Evolutionary conservation across 257 asterid species (phyloP).

Genomic region (Plectranthus barbatus): DNA sequence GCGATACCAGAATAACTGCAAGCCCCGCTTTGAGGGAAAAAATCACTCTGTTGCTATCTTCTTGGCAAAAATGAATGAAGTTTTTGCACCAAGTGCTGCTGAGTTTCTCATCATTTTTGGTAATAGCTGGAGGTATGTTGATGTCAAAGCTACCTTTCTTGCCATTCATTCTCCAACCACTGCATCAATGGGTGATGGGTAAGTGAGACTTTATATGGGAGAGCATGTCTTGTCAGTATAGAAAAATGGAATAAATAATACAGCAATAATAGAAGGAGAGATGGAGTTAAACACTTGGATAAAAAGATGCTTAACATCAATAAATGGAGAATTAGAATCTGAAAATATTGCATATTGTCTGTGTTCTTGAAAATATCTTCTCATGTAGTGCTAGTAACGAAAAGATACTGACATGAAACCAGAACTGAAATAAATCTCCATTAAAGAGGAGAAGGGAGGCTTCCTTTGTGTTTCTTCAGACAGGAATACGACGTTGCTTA

Average conservation of each 20-base stretch:
- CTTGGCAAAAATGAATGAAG: conserved; percentile 36
- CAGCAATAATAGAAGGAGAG: conserved; percentile 41
- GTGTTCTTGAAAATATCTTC: conserved; percentile 7
- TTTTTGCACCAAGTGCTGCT: conserved; percentile 15
- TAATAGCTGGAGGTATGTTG: conserved; percentile 29
- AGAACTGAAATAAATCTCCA: too few species aligned
- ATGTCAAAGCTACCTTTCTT: conserved; percentile 41
- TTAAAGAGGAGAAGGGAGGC: background rate
- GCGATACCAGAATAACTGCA: conserved; percentile 58
- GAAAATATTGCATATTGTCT: conserved; percentile 18
- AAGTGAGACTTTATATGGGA: conserved; percentile 16
- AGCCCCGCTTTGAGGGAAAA: conserved; percentile 65
- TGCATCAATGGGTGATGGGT: background rate
- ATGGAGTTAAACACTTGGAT: conserved; percentile 26
- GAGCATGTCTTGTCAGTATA: conserved; percentile 15
- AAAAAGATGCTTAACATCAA: conserved; percentile 54
- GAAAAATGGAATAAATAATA: conserved; percentile 30
- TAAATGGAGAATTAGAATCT: conserved; percentile 60
- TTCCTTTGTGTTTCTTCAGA: background rate
- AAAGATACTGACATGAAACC: background rate
- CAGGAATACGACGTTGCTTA: background rate
- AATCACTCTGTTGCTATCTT: conserved; percentile 41
- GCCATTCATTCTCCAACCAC: conserved; percentile 47
- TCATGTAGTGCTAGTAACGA: background rate
- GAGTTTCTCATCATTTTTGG: background rate